Evolutionary conservation across 176 grass and related monocot genomes (phyloP).

Genomic region (Microstegium vimineum): DNA sequence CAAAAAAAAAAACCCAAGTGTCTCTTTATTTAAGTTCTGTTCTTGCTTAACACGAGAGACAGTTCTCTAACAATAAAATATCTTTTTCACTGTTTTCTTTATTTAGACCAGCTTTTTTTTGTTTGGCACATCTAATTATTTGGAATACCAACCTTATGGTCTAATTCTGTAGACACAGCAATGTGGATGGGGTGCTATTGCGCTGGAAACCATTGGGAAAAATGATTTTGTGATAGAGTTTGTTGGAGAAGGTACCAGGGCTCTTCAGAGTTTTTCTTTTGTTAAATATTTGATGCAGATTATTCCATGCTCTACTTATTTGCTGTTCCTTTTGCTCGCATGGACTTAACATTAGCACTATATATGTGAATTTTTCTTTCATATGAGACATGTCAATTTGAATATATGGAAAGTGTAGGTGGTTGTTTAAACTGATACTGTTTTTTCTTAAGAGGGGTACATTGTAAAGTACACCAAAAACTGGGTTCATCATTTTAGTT

Average conservation of each 20-base stretch:
- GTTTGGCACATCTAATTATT: background rate
- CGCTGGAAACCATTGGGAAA: slow-evolving; percentile 66
- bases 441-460: background rate
- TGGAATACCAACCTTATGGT: background rate
- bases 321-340: background rate
- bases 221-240: slow-evolving; percentile 94
- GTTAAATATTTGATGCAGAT: background rate
- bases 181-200: slow-evolving; percentile 80
- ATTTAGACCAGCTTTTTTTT: background rate
- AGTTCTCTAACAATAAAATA: background rate
- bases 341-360: background rate
- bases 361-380: background rate
- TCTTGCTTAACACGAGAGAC: slow-evolving; percentile 7
- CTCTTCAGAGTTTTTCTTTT: slow-evolving; percentile 3
- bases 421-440: background rate
- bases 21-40: background rate
- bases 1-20: background rate
- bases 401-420: background rate
- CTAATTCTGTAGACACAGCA: slow-evolving; percentile 54
- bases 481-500: background rate
- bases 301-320: background rate
- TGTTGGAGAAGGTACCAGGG: slow-evolving; percentile 88
- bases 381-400: background rate
- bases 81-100: background rate
- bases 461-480: background rate